A percentile compares a stretch with the other conserved stretches of the same genome.
These are phyloP conservation scores for Mycena citricolor DNA, from an alignment of 1,284 basidiomycete genomes.

Conservation along the genomic window DNA sequence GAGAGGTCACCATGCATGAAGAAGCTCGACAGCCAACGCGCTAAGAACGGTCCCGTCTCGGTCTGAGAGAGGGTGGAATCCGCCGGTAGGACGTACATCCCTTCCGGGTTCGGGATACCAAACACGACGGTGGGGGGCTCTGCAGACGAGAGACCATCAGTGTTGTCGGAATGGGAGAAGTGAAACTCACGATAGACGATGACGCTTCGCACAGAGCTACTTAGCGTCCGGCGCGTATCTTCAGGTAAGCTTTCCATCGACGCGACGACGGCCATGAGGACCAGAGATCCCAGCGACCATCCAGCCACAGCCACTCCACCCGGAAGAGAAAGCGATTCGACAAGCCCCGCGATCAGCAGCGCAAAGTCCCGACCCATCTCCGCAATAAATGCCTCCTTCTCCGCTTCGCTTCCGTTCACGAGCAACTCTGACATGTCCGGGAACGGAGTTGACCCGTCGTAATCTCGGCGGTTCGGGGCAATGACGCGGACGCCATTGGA, in stretches of 20 bases:
- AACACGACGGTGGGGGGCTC: constrained; percentile 18
- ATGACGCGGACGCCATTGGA: constrained; percentile 14
- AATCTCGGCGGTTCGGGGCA: constrained; percentile 22
- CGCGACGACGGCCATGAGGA: constrained; percentile 12
- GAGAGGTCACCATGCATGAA: constrained; percentile 25
- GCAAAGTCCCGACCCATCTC: constrained; percentile 18
- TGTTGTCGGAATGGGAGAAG: background rate
- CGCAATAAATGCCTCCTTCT: constrained; percentile 13
- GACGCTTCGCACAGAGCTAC: constrained; percentile 4
- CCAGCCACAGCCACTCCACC: constrained; percentile 21
- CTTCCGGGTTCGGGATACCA: constrained; percentile 14
- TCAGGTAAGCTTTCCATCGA: constrained; percentile 12
- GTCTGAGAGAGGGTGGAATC: constrained; percentile 14
- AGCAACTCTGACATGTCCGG: constrained; percentile 19
- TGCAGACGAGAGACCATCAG: constrained; percentile 1
- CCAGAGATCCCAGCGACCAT: constrained; percentile 23
- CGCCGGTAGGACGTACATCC: constrained; percentile 20
- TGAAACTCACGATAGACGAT: constrained; percentile 17
- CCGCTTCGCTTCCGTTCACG: constrained; percentile 11
- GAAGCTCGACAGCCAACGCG: constrained; percentile 23
- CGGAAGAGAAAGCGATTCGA: constrained; percentile 13
- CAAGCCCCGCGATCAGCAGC: constrained; percentile 13
- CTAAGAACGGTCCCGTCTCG: constrained; percentile 21
- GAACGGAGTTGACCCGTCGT: constrained; percentile 22
- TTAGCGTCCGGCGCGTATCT: constrained; percentile 1